Evolutionary conservation across 2,329 filamentous ascomycete genomes (phyloP).

Genomic region (Fusarium sp.): DNA sequence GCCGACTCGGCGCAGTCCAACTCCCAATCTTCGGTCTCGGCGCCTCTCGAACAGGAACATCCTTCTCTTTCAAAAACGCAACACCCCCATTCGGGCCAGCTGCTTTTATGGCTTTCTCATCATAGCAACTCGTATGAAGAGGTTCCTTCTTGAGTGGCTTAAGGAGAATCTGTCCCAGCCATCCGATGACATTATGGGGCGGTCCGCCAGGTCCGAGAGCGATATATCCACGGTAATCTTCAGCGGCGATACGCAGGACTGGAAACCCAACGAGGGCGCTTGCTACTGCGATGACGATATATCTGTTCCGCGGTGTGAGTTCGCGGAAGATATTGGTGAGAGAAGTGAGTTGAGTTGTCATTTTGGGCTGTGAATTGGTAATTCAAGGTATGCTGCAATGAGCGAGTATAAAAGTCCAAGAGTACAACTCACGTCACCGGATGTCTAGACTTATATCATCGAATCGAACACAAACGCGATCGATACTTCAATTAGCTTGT

Average conservation of each 20-base stretch:
- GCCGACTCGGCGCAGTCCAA: slow-evolving; percentile 35
- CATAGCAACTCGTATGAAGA: slow-evolving; percentile 19
- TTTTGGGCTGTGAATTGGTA: background rate
- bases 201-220: slow-evolving; percentile 25
- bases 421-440: background rate
- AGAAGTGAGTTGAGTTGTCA: slow-evolving; percentile 22
- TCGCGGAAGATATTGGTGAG: background rate
- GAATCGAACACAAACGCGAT: background rate
- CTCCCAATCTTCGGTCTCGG: slow-evolving; percentile 23
- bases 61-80: slow-evolving; percentile 20
- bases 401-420: background rate
- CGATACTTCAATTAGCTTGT: background rate
- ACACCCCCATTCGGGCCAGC: slow-evolving; percentile 20
- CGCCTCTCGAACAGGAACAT: slow-evolving; percentile 24
- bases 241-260: slow-evolving; percentile 11
- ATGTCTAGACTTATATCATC: background rate
- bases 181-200: slow-evolving; percentile 29
- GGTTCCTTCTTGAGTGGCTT: slow-evolving; percentile 29
- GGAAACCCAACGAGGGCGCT: slow-evolving; percentile 17
- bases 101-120: background rate
- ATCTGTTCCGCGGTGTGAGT: background rate
- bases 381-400: background rate
- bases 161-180: slow-evolving; percentile 24
- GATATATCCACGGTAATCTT: slow-evolving; percentile 31
- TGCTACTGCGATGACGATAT: slow-evolving; percentile 3